Percentiles rank a stretch among this genome's conserved stretches.
These are phyloP conservation scores for Amoebophrya sp. DNA, from an alignment of 169 alveolate genomes.

Conservation along the genomic window DNA sequence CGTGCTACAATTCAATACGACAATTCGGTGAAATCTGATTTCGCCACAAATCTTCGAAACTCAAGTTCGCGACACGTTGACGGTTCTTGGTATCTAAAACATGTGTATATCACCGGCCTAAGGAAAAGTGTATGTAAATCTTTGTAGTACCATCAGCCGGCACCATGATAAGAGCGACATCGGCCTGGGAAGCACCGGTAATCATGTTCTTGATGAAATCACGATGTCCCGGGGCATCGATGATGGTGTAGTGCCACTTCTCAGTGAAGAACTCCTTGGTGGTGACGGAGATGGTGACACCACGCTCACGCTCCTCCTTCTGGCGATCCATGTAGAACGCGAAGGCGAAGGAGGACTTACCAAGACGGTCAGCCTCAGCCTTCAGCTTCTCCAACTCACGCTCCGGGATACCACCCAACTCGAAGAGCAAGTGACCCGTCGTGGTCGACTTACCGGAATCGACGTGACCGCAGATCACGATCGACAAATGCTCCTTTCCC, in stretches of 20 bases:
- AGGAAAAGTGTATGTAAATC: constrained; percentile 92
- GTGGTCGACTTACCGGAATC: constrained; percentile 95
- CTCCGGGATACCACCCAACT: constrained; percentile 89
- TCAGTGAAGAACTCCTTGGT: constrained; percentile 94
- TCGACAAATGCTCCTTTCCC: constrained; percentile 74
- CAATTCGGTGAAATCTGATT: not conserved
- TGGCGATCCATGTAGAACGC: constrained; percentile 97
- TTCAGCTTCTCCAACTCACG: constrained; percentile 88
- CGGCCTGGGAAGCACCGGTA: constrained; percentile 98
- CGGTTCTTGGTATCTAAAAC: constrained; percentile 12
- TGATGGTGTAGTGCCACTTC: constrained; percentile 89
- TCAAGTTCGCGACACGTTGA: not conserved
- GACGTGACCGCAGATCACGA: constrained; percentile 93
- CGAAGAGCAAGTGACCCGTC: constrained; percentile 88
- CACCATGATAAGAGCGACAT: constrained; percentile 92
- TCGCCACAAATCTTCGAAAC: not conserved
- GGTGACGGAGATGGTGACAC: constrained; percentile 95
- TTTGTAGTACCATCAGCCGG: constrained; percentile 93
- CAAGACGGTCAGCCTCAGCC: constrained; percentile 85
- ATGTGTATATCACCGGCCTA: constrained; percentile 49
- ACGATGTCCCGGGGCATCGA: constrained; percentile 99
- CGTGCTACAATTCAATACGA: not conserved
- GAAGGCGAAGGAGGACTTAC: constrained; percentile 90
- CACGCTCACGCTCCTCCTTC: constrained; percentile 96
- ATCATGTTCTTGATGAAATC: constrained; percentile 98